Base-by-base conservation (phyloP, 2,329 filamentous ascomycete species). In the Basipetospora sp. region DNA sequence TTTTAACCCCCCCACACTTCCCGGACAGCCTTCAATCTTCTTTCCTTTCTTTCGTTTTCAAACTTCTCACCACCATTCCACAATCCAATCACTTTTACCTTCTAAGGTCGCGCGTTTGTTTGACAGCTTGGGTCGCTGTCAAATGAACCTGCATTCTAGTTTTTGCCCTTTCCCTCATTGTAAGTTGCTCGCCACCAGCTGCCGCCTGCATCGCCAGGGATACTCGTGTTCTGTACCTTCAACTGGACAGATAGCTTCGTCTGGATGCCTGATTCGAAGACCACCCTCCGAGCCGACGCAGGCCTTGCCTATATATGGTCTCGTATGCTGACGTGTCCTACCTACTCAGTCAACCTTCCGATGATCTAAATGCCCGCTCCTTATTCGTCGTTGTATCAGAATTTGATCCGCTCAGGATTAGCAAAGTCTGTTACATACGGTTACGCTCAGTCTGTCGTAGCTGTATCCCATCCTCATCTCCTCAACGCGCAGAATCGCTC, bases 361-460 rank as follows among this genome's bases (percentile, higher is more conserved):
- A n/a, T 38, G 59, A 75, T 71, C 83, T 94, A 92, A 93, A 96
- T 94, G 88, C 75, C 74, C 63, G 67, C 70, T 58, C 74, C 77
- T 54, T 77, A 77, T 60, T 77, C 73, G 45, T 73, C 71, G 55
- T 64, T 79, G 47, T 77, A 76, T 62, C 69, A 74, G 64, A 78
- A 72, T 69, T 83, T 96, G 71, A 85, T 93, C 76, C 88, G 90
- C 70, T 83, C 88, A 73, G 87, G 84, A 80, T 81, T 94, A 65
- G 55, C 59, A 53, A 96, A 96, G 69, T 86, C 87, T 54, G 81
- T 96, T 60, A 88, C 85, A 59, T 85, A 96, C 74, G 88, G 88
- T 64, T 96, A 94, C 73, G 87, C 87, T 51, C 88, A 96, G 60
- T 94, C 87, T 45, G 80, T 96, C 63, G 86, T 98, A 64, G 90